Conservation (phyloP, 257 asterid species). For the Fraxinus americana region DNA sequence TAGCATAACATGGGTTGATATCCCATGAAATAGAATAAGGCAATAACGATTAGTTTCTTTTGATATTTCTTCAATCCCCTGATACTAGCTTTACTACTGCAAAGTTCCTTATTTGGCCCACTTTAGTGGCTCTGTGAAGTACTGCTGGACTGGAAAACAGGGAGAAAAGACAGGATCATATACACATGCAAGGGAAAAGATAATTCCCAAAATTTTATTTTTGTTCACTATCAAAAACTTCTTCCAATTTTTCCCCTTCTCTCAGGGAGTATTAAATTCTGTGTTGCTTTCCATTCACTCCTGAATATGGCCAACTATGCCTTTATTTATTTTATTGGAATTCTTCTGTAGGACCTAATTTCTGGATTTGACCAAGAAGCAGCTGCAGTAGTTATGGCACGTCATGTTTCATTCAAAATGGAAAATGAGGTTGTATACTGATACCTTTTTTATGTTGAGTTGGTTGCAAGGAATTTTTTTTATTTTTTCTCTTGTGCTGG, state of each 20-base stretch:
- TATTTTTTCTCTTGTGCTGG: background rate
- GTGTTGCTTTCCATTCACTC: slow-evolving; percentile 9
- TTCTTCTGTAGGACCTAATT: slow-evolving; percentile 68
- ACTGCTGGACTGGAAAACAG: background rate
- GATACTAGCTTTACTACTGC: background rate
- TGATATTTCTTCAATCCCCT: slow-evolving; percentile 9
- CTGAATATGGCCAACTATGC: background rate
- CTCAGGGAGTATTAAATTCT: slow-evolving; percentile 10
- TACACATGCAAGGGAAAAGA: slow-evolving; percentile 3
- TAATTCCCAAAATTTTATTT: background rate
- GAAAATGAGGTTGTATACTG: slow-evolving; percentile 78
- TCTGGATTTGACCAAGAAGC: slow-evolving; percentile 99
- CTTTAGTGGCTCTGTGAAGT: slow-evolving; percentile 3
- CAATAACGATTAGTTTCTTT: slow-evolving; percentile 10
- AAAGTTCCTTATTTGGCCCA: background rate
- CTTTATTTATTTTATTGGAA: slow-evolving; percentile 8
- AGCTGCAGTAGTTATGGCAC: slow-evolving; percentile 96
- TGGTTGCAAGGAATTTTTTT: slow-evolving; percentile 7
- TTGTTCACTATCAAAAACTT: slow-evolving; percentile 3
- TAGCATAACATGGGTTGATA: slow-evolving; percentile 9
- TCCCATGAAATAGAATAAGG: slow-evolving; percentile 2
- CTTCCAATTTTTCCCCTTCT: background rate
- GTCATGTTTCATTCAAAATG: slow-evolving; percentile 93
- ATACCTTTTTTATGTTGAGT: slow-evolving; percentile 11
- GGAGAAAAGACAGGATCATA: slow-evolving; percentile 4